Conservation (phyloP, 2,329 filamentous ascomycete genomes). For the Talaromyces verruculosus region DNA sequence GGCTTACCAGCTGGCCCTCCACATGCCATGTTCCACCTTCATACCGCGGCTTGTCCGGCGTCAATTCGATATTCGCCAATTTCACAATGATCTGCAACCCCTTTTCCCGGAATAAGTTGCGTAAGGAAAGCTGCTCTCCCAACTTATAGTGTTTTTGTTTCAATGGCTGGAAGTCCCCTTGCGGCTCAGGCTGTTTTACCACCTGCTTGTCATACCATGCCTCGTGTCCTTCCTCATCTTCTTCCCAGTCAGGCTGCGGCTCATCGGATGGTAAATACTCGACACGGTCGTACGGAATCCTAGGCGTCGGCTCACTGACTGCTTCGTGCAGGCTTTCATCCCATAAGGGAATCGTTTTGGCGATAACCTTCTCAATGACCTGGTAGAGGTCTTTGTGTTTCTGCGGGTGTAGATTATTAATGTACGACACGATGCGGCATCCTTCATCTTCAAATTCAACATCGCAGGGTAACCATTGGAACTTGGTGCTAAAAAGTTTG, state of each 20-base stretch:
- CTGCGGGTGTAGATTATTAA: constrained; percentile 48
- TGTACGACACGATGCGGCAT: constrained; percentile 42
- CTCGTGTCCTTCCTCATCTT: constrained; percentile 24
- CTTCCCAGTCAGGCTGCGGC: constrained; percentile 18
- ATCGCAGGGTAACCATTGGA: constrained; percentile 50
- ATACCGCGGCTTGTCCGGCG: constrained; percentile 58
- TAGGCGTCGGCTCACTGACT: constrained; percentile 16
- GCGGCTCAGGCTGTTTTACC: constrained; percentile 26
- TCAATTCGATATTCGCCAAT: constrained; percentile 60
- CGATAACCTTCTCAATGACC: constrained; percentile 41
- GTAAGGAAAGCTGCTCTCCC: constrained; percentile 22
- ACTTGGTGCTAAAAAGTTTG: constrained; percentile 24
- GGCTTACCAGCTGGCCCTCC: constrained; percentile 43
- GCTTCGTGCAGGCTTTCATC: constrained; percentile 28
- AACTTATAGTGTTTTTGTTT: constrained; percentile 15
- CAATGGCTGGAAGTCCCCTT: neutral
- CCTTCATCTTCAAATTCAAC: constrained; percentile 28
- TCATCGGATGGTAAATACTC: constrained; percentile 24
- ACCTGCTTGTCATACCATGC: constrained; percentile 29
- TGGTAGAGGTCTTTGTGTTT: constrained; percentile 38
- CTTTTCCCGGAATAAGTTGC: constrained; percentile 36
- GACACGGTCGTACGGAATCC: constrained; percentile 32
- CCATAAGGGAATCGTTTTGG: constrained; percentile 28
- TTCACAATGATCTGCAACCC: constrained; percentile 65
- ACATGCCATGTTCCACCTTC: constrained; percentile 46